Base-by-base conservation (phyloP, 129 eudicot genomes). In the Pseudognaphalium luteoalbum region DNA sequence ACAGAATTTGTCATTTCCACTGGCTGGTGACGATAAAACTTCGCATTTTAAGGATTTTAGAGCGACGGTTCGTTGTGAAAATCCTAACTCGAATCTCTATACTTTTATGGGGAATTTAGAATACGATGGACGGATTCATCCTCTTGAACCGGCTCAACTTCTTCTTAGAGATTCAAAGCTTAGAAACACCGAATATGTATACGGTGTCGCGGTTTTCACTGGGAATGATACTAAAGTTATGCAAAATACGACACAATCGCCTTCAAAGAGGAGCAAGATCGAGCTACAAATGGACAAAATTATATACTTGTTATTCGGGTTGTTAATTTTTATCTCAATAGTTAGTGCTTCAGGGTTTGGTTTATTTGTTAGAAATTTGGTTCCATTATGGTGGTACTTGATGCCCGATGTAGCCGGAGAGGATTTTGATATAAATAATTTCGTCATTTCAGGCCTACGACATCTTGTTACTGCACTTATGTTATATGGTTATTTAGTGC, bases 121-220 rank as follows among this genome's bases (percentile, higher is more conserved):
- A 11, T 82, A 80, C 30, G 71, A 74, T 1, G 63, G 59, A 7
- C 75, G 77, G 14, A 59, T 74, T 2, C 50, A 82, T 35, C 88
- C 95, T 1, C 68, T 89, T 1, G 78, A 75, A 30, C 91, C 91
- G 1, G 71, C 73, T 30, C 96, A 92, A 58, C 82, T 92, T 75
- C 87, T 92, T 12, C 82, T 92, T 3, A 70, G 97, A 15, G 97
- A 89, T 60, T 92, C 97, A 2, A 92, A 89, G 83, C 91, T 92
- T 5, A 75, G 89, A 33, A 92, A 92, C 70, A 92, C 97, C 7
- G 96, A 78, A 2, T 85, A 22, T 72, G 68, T 89, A 0, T 89
- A 66, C 34, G 96, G 96, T 6, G 92, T 81, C 29, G 97, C 86
- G 70, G 80, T 89, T 29, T 92, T 87, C 85, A 89, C 83, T 0